These are phyloP conservation scores for Puccinia coronata DNA, from an alignment of 1,284 basidiomycete genomes.

Conservation along the genomic window DNA sequence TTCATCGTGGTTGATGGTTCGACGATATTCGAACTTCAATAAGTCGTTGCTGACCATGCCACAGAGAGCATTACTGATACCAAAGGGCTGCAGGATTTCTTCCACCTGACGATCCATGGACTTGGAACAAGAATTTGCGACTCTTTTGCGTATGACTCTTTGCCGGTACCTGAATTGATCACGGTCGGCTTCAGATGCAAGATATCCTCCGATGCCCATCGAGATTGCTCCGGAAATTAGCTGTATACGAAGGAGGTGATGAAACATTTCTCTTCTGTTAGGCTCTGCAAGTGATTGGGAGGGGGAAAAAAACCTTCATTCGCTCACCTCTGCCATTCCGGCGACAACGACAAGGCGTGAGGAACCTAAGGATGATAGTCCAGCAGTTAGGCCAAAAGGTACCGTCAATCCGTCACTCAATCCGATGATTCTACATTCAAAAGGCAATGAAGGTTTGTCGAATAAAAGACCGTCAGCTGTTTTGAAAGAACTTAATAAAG, in stretches of 20 bases:
- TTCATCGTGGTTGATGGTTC: background rate
- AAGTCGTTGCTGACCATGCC: conserved; percentile 17
- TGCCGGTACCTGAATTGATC: conserved; percentile 66
- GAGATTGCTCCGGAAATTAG: conserved; percentile 88
- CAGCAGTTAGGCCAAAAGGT: conserved; percentile 83
- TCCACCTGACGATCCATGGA: conserved; percentile 95
- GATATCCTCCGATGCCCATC: conserved; percentile 97
- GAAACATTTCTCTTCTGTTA: conserved; percentile 35
- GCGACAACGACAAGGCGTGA: conserved; percentile 85
- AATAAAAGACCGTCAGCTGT: background rate
- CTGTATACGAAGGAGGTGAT: too few relatives aligned
- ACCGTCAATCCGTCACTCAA: conserved; percentile 94
- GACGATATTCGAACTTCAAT: conserved; percentile 9
- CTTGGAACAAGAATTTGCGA: conserved; percentile 79
- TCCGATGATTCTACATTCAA: conserved; percentile 73
- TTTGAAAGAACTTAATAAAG: background rate
- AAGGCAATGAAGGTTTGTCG: conserved; percentile 9
- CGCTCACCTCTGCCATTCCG: conserved; percentile 72
- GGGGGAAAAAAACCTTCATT: conserved; percentile 51
- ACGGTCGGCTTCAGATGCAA: conserved; percentile 91
- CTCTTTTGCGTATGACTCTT: conserved; percentile 65
- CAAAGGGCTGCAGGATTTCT: conserved; percentile 80
- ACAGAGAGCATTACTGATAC: conserved; percentile 63
- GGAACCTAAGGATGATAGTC: conserved; percentile 84
- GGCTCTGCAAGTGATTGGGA: background rate